A percentile compares a stretch with the other conserved stretches of the same genome.
Evolutionary conservation across 495 filamentous ascomycete species (phyloP).

Genomic region (Lasiosphaeria ovina): DNA sequence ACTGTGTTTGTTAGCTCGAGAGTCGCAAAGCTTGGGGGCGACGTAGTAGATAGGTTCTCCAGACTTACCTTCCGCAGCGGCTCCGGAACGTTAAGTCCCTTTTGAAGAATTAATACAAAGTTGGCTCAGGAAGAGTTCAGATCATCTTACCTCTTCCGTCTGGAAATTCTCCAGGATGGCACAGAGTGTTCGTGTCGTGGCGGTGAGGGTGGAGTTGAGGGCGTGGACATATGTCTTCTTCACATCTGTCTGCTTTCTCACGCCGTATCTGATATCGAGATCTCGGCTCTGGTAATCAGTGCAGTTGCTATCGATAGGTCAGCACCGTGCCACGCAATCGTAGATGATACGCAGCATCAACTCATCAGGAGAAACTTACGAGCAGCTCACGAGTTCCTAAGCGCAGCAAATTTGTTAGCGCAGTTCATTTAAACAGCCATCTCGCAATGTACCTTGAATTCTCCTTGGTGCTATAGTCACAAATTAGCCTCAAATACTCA

Average conservation of each 20-base stretch:
- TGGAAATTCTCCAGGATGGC: slow-evolving; percentile 97
- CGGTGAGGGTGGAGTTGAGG: slow-evolving; percentile 87
- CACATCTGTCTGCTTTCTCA: slow-evolving; percentile 44
- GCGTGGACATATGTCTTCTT: slow-evolving; percentile 95
- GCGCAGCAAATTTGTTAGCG: not conserved
- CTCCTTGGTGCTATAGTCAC: slow-evolving; percentile 47
- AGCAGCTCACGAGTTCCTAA: slow-evolving; percentile 86
- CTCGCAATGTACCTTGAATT: slow-evolving; percentile 65
- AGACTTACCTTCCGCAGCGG: slow-evolving; percentile 60
- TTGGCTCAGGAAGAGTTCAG: not conserved
- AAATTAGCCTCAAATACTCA: not conserved
- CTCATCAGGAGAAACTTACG: slow-evolving; percentile 28
- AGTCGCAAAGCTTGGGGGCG: too few species aligned
- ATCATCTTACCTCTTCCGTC: slow-evolving; percentile 66
- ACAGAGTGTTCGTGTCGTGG: slow-evolving; percentile 90
- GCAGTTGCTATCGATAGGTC: slow-evolving; percentile 58
- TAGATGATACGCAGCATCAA: slow-evolving; percentile 3
- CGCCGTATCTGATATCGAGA: slow-evolving; percentile 64
- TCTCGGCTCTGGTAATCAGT: slow-evolving; percentile 91
- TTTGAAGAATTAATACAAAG: slow-evolving; percentile 8
- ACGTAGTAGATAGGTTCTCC: not conserved
- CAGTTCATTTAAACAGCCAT: not conserved
- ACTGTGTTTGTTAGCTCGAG: slow-evolving; percentile 43
- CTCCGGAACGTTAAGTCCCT: slow-evolving; percentile 85
- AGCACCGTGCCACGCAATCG: not conserved